A percentile compares a stretch with the other conserved stretches of the same genome.
These are phyloP conservation scores for Geranium brycei DNA, from an alignment of 345 rosid species.

Conservation along the genomic window DNA sequence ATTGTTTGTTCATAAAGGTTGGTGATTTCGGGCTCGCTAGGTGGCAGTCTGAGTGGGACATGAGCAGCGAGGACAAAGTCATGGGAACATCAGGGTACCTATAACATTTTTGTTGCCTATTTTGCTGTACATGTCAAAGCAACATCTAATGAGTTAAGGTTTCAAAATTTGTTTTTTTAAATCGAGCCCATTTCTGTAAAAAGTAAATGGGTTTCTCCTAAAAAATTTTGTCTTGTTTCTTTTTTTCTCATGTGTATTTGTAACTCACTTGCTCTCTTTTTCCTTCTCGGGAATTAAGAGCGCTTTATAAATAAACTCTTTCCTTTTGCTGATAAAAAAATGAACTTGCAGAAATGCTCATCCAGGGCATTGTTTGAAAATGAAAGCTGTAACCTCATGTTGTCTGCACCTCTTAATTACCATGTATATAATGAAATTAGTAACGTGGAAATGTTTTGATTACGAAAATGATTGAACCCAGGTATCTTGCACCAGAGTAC, in stretches of 20 bases:
- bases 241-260: too few species aligned
- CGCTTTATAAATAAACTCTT: too few species aligned
- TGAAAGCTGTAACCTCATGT: too few species aligned
- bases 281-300: too few species aligned
- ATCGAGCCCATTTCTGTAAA: not conserved
- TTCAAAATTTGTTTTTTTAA: not conserved
- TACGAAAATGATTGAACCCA: slow-evolving; percentile 15
- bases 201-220: not conserved
- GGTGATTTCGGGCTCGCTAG: slow-evolving; percentile 71
- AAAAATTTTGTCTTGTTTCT: too few species aligned
- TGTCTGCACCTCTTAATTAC: too few species aligned
- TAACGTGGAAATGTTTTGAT: not conserved
- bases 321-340: not conserved
- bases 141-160: not conserved
- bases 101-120: not conserved
- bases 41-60: slow-evolving; percentile 40
- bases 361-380: too few species aligned
- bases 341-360: not conserved
- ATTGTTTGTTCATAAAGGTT: slow-evolving; percentile 22
- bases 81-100: slow-evolving; percentile 49
- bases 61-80: slow-evolving; percentile 22
- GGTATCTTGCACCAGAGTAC: slow-evolving; percentile 60
- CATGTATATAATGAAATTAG: too few species aligned
- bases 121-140: not conserved
- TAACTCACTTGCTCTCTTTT: too few species aligned